Evolutionary conservation across 2,329 filamentous ascomycete species (phyloP), one percentile per base, ranked within the genome.

Genomic region (Verticillium klebahnii): DNA sequence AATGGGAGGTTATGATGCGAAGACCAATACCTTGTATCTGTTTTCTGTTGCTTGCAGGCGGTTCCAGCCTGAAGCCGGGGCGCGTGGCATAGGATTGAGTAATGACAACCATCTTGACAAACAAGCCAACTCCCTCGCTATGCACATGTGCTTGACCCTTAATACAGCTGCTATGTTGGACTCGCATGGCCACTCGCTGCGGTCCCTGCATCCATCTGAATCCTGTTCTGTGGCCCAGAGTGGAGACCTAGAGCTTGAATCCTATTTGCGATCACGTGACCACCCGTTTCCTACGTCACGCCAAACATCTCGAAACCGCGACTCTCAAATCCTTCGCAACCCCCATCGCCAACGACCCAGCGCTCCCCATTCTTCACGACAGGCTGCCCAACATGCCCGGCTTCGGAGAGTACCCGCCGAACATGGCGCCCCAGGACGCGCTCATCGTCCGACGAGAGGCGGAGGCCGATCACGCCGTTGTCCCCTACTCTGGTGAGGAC

Each of bases 401-500:
- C 68, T 86, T 89, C 66, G 80, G 80, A 66, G 83, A 87, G 59
- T 89, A 88, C 67, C 85, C 86, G 74, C 84, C 87, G 17, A 87
- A 89, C 65, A 87, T 89, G 82, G 80, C 81, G 69, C 85, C 87
- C 17, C 81, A 86, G 70, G 86, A 89, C 70, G 85, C 86, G 55
- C 81, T 89, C 55, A 80, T 88, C 60, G 78, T 86, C 55, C 82
- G 86, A 61, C 79, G 86, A 69, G 73, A 81, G 65, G 78, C 82
- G 40, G 77, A 77, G 60, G 79, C 82, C 37, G 81, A 87, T 63
- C 87, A 89, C 69, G 84, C 83, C 23, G 83, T 88, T 29, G 83
- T 85, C 8, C 80, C 81, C 34, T 89, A 89, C 71, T 88, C 88
- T n/a, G 90, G 89, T 67, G 87, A 91, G 67, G 88, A 91, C 69